Conservation (phyloP, 139 green algal genomes). For the Coelastrella sp. region DNA sequence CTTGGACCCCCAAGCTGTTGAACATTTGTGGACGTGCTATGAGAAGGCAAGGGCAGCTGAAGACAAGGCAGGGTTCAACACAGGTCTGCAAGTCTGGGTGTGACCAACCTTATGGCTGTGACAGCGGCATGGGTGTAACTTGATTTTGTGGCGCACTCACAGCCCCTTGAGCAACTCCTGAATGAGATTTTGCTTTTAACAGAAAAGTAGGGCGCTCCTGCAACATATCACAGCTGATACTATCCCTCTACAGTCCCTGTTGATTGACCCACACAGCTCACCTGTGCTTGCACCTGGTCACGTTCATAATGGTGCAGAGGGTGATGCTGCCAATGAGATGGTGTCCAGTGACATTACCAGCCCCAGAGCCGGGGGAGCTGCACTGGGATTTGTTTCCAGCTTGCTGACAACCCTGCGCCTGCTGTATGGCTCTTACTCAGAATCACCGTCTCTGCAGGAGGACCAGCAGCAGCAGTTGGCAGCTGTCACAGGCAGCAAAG, state of each 20-base stretch:
- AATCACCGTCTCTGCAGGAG: not conserved
- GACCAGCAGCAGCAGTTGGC: not conserved
- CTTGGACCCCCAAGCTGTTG: slow-evolving; percentile 53
- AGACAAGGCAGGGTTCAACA: slow-evolving; percentile 62
- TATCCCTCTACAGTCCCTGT: no score
- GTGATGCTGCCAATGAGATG: slow-evolving; percentile 51
- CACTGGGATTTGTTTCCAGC: slow-evolving; percentile 71
- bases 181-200: no score
- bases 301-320: slow-evolving; percentile 41
- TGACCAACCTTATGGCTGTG: not conserved
- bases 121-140: not conserved
- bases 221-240: no score
- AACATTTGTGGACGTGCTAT: slow-evolving; percentile 51
- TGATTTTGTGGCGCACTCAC: not conserved
- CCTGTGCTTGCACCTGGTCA: not conserved
- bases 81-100: not conserved
- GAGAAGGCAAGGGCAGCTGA: slow-evolving; percentile 41
- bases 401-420: slow-evolving; percentile 78
- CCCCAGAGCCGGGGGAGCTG: slow-evolving; percentile 54
- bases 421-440: slow-evolving; percentile 64
- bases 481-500: not conserved
- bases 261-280: no score
- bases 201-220: no score
- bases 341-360: slow-evolving; percentile 48
- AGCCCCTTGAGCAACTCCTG: no score